Evolutionary conservation across 2,329 filamentous ascomycete species (phyloP), one percentile per base, ranked within the genome.

Genomic region (Talaromyces pinophilus): DNA sequence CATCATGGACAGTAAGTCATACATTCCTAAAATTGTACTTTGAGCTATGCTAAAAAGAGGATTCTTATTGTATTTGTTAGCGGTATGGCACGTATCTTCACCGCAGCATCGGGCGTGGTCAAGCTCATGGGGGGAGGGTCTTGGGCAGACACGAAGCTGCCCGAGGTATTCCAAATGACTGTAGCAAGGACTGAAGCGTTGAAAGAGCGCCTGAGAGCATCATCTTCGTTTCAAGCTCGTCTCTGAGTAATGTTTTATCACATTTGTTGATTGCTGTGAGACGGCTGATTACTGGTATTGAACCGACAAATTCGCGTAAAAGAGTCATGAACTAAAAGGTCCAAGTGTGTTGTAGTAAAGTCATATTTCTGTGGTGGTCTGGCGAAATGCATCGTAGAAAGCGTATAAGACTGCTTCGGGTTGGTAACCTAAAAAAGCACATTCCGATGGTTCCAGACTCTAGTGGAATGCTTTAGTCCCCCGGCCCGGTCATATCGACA

Each of bases 51-150:
- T 30, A 59, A 59, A 5, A 59, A 6, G 6, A 30, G 3, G 19
- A 25, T 25, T 44, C 40, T n/a, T n/a, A 44, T n/a, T 8, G 40
- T n/a, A n/a, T 5, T 30, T 6, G 7, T 33, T 10, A 60, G 57
- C 8, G 57, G 57, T 6, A 60, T 60, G 57, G 57, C 57, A 17
- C 57, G 57, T 46, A 60, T 60, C 57, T 60, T 60, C 57, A 60
- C 57, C 11, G 57, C 57, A 60, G 19, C 57, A 28, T 60, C 57
- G 1, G 57, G 57, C 57, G 46, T 60, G 57, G 57, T 60, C 15
- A 60, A 60, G 25, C 33, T 60, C 25, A 60, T 60, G 57, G 22
- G 13, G 4, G 57, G 57, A 10, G 40, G 57, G 3, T 30, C 57
- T 60, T 60, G 57, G 57, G 19, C 57, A 2, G 57, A 60, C 22